Conservation (phyloP, 306 rosid species). For the Vigna angularis region DNA sequence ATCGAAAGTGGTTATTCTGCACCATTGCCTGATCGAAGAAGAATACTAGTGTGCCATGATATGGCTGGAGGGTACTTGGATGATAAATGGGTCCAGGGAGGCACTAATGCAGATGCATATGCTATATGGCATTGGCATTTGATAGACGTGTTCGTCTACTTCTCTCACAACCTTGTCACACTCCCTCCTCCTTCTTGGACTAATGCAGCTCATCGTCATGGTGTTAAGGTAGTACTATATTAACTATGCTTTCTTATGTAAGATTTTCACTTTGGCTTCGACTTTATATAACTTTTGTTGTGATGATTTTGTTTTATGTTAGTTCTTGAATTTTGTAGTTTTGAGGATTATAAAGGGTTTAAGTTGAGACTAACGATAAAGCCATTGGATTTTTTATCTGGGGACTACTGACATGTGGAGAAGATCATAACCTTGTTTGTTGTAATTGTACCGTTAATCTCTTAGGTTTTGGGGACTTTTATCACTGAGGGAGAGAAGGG, state of each 20-base stretch:
- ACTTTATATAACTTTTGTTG: too few relatives aligned
- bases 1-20: not conserved
- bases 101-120: constrained; percentile 10
- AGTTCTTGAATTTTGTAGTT: not conserved
- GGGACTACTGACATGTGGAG: not conserved
- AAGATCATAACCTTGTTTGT: not conserved
- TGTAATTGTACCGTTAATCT: not conserved
- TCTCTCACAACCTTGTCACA: not conserved
- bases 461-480: constrained; percentile 12
- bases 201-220: constrained; percentile 21
- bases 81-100: constrained; percentile 16
- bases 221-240: not conserved
- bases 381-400: not conserved
- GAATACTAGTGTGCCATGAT: constrained; percentile 12
- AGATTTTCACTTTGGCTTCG: too few relatives aligned
- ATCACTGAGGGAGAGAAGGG: not conserved
- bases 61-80: not conserved
- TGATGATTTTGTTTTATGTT: not conserved
- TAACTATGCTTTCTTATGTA: too few relatives aligned
- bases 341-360: not conserved
- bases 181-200: constrained; percentile 28
- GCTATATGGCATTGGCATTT: constrained; percentile 16
- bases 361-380: not conserved
- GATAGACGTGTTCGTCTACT: constrained; percentile 4
- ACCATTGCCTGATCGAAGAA: not conserved